Conservation (phyloP, 2,329 filamentous ascomycete species). For the Amesomyces nigricolor region DNA sequence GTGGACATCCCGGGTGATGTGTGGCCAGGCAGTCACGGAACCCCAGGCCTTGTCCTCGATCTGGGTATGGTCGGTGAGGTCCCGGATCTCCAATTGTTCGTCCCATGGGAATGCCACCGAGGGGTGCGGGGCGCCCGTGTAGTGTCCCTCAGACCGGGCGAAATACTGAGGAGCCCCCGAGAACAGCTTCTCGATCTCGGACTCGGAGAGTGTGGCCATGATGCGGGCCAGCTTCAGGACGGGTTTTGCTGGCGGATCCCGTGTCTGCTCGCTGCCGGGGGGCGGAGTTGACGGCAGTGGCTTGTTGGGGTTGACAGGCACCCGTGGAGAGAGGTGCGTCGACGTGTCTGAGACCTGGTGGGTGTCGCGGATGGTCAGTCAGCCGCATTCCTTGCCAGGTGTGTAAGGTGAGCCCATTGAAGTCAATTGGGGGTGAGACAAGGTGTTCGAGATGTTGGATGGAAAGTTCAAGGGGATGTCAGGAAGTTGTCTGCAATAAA, state of each 20-base stretch:
- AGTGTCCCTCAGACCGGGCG: slow-evolving; percentile 54
- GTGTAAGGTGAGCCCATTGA: neutral
- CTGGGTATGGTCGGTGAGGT: slow-evolving; percentile 59
- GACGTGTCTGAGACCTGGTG: slow-evolving; percentile 22
- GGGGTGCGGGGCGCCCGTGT: slow-evolving; percentile 54
- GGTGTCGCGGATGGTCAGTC: slow-evolving; percentile 16
- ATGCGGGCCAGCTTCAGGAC: slow-evolving; percentile 50
- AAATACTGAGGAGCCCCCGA: slow-evolving; percentile 71
- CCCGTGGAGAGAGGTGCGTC: slow-evolving; percentile 31
- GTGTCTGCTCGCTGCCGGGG: slow-evolving; percentile 37
- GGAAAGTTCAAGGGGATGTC: neutral
- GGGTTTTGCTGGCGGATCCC: slow-evolving; percentile 37
- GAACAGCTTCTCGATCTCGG: slow-evolving; percentile 64
- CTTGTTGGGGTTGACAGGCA: slow-evolving; percentile 48
- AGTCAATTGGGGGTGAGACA: slow-evolving; percentile 1
- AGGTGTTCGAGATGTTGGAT: neutral
- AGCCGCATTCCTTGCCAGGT: slow-evolving; percentile 14
- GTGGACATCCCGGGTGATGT: slow-evolving; percentile 49
- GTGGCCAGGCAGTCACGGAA: slow-evolving; percentile 57
- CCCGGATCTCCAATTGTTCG: slow-evolving; percentile 53
- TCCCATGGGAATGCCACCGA: slow-evolving; percentile 65
- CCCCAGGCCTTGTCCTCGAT: slow-evolving; percentile 60
- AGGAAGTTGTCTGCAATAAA: slow-evolving; percentile 6
- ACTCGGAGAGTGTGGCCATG: slow-evolving; percentile 53
- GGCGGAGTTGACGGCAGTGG: slow-evolving; percentile 51